Evolutionary conservation across 495 filamentous ascomycete genomes (phyloP).

Genomic region (Hypoxylon lienhwacheense): DNA sequence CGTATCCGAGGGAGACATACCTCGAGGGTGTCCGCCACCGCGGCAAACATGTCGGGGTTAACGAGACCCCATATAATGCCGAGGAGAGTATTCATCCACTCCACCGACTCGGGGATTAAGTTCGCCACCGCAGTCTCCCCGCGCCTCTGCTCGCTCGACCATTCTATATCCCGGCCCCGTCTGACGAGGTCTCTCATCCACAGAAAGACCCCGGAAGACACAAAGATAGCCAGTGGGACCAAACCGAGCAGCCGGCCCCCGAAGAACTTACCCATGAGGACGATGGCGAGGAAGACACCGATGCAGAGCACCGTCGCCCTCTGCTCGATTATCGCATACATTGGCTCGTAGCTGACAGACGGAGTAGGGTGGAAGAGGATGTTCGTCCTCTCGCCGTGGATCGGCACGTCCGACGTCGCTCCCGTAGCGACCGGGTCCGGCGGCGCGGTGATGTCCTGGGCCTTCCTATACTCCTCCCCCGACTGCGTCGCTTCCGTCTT

Average conservation of each 20-base stretch:
- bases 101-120: conserved; percentile 85
- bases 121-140: conserved; percentile 82
- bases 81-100: conserved; percentile 89
- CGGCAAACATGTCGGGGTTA: conserved; percentile 89
- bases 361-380: conserved; percentile 95
- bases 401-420: conserved; percentile 87
- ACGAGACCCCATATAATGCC: conserved; percentile 83
- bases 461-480: conserved; percentile 73
- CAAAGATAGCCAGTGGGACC: conserved; percentile 66
- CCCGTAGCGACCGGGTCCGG: conserved; percentile 80
- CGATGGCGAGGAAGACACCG: conserved; percentile 67
- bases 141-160: conserved; percentile 81
- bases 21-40: conserved; percentile 55
- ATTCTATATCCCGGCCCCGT: conserved; percentile 81
- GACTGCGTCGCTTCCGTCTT: conserved; percentile 61
- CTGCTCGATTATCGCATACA: conserved; percentile 75
- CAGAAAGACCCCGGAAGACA: conserved; percentile 75
- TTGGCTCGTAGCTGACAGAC: conserved; percentile 80
- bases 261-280: conserved; percentile 77
- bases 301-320: conserved; percentile 67
- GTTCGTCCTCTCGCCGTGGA: conserved; percentile 94
- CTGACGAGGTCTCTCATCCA: conserved; percentile 86
- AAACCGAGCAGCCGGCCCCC: conserved; percentile 76
- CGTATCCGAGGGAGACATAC: conserved; percentile 14
- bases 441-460: conserved; percentile 87